Evolutionary conservation across 768 basidiomycete genomes (phyloP), one percentile per base, ranked within the genome.

Genomic region (Serendipita sp.): DNA sequence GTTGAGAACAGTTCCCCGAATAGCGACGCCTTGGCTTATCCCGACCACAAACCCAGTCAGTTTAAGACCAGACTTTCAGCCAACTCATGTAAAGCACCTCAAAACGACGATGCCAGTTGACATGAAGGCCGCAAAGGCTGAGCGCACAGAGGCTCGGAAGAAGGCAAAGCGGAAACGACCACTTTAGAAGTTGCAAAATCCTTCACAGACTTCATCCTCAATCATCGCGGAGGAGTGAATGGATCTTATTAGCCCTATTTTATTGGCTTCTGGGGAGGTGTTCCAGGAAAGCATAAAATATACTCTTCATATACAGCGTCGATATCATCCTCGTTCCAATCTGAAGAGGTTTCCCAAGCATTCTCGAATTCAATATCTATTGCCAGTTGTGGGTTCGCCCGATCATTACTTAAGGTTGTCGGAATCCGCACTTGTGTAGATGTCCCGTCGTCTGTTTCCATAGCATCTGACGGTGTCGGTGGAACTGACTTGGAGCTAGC

Each of bases 271-370:
- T 60, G 40, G 18, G 55, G 27, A 33, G 55, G 27, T 37, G 55
- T 60, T 11, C 63, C 67, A 46, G 84, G 81, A 73, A 85, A 88
- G 71, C 88, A 88, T 3, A 89, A 71, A 53, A 79, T 79, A 63
- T 81, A 83, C 72, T 91, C 87, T 69, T 90, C 88, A 23, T 71
- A 72, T 18, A 81, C 82, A 2, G 85, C 86, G 65, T 91, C 88
- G 1, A 85, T 84, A 69, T 91, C 88, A 67, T 91, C 88, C 72
- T 90, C 88, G 72, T 91, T 91, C 87, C 88, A 91, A 74, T 90
- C 88, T 68, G 88, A 90, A 62, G 86, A 88, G 45, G 87, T 83
- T 72, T 91, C 89, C 88, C 89, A 91, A 66, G 87, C 87, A 66
- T 90, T 89, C 69, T 91, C 88, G 69, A 91, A 91, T 72, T 91